Percentiles rank a stretch among this genome's conserved stretches.
phyloP scores from a whole-genome alignment of 2,329 filamentous ascomycete genomes.

The Dothideomycetes sp. region DNA sequence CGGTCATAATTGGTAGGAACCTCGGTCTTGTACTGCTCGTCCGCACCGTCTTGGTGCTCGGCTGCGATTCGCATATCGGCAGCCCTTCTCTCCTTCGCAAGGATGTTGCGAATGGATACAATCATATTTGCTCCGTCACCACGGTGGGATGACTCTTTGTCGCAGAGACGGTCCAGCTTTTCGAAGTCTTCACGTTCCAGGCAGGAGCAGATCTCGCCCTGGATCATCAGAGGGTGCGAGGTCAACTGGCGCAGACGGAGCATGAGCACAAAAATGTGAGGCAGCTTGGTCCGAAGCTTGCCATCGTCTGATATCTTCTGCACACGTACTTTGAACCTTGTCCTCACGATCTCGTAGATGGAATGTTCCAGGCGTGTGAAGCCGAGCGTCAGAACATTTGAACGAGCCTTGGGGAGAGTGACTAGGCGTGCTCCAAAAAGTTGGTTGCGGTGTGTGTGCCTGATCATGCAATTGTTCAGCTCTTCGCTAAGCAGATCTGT shows the following conservation, averaged over 20 bases:
- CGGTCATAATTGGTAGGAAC: background rate
- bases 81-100: constrained; percentile 6
- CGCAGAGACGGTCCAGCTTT: constrained; percentile 20
- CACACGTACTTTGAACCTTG: constrained; percentile 31
- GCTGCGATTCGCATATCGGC: background rate
- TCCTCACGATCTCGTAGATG: constrained; percentile 42
- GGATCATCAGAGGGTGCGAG: constrained; percentile 36
- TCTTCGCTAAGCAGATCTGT: background rate
- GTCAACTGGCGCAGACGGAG: constrained; percentile 41
- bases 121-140: constrained; percentile 11
- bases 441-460: constrained; percentile 42
- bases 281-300: constrained; percentile 23
- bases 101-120: constrained; percentile 13
- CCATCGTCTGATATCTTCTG: constrained; percentile 20
- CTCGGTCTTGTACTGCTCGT: background rate
- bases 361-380: constrained; percentile 42
- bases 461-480: constrained; percentile 35
- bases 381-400: constrained; percentile 30
- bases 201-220: constrained; percentile 33
- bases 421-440: constrained; percentile 45
- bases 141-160: constrained; percentile 1
- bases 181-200: constrained; percentile 35
- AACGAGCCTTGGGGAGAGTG: constrained; percentile 38
- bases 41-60: background rate
- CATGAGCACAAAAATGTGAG: constrained; percentile 36